Conservation (phyloP, 2,329 filamentous ascomycete genomes). For the Hawksworthiomyces lignivorus region DNA sequence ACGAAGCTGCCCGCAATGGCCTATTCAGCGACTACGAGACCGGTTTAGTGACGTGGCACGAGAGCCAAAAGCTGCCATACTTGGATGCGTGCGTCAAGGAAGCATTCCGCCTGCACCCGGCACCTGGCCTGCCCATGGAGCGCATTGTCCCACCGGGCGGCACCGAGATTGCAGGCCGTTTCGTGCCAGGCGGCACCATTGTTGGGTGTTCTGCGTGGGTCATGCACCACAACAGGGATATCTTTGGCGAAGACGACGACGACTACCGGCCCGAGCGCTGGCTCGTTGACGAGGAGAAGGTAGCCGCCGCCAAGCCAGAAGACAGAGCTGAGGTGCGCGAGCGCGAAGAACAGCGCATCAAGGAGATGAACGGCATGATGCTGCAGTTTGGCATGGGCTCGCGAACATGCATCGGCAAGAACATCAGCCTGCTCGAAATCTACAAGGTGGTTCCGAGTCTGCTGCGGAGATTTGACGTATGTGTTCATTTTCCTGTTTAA, state of each 20-base stretch:
- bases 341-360: constrained; percentile 45
- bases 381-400: constrained; percentile 67
- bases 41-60: constrained; percentile 59
- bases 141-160: constrained; percentile 61
- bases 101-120: constrained; percentile 68
- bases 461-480: constrained; percentile 56
- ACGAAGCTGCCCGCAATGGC: constrained; percentile 47
- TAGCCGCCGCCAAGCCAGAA: constrained; percentile 2
- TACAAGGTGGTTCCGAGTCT: constrained; percentile 56
- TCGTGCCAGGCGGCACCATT: constrained; percentile 61
- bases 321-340: constrained; percentile 18
- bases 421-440: constrained; percentile 55
- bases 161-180: constrained; percentile 52
- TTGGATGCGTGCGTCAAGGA: constrained; percentile 74
- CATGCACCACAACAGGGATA: constrained; percentile 56
- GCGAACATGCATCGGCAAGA: constrained; percentile 63
- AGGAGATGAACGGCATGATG: constrained; percentile 63
- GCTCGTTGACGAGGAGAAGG: constrained; percentile 35
- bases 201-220: constrained; percentile 72
- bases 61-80: constrained; percentile 64
- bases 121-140: constrained; percentile 64
- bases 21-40: constrained; percentile 43
- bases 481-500: constrained; percentile 15
- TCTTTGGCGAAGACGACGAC: constrained; percentile 63
- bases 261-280: constrained; percentile 62